Evolutionary conservation across 495 filamentous ascomycete species (phyloP), one percentile per base, ranked within the genome.

Genomic region (Aspergillus kassunensis): DNA sequence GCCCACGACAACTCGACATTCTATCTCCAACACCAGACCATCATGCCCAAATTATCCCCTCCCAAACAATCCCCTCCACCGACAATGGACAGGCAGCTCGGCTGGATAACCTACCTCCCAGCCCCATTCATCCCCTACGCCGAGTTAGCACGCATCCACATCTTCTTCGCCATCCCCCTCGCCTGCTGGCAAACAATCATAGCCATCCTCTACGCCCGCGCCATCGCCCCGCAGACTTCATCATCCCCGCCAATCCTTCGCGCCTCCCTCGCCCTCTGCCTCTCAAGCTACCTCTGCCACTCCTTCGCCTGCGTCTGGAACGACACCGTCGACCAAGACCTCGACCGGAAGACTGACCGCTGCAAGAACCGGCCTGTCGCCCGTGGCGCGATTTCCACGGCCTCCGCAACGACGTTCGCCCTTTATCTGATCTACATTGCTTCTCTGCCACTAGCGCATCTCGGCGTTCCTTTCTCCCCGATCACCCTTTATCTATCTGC

Each of bases 91-190:
- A 34, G 10, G 4, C 31, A 34, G 3, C 31, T 34, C 3, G 31
- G 31, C 11, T 34, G n/a, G 24, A 27, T 27, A 4, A 27, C 9
- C 24, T 27, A 27, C 24, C 24, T 27, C 24, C 24, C 24, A 27
- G 9, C 24, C 4, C 24, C n/a, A 12, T 13, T 33, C 3, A 33
- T 46, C 19, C 50, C 54, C 11, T 54, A 54, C 12, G 65, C 50
- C 10, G 53, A 76, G 52, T 48, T 76, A 6, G 67, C 65, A 58
- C 71, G 73, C n/a, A 54, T 76, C 27, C 60, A 72, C 23, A 51
- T 53, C 16, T 64, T 55, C 4, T 51, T 51, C 6, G 70, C 69
- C 13, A 60, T 67, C 54, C 68, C 52, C 27, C 54, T 58, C 13
- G 59, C 64, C 48, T 62, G 59, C 35, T 60, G 54, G 7, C 67